Evolutionary conservation across 2,329 filamentous ascomycete species (phyloP).

Genomic region (Tolypocladium pustulatum): DNA sequence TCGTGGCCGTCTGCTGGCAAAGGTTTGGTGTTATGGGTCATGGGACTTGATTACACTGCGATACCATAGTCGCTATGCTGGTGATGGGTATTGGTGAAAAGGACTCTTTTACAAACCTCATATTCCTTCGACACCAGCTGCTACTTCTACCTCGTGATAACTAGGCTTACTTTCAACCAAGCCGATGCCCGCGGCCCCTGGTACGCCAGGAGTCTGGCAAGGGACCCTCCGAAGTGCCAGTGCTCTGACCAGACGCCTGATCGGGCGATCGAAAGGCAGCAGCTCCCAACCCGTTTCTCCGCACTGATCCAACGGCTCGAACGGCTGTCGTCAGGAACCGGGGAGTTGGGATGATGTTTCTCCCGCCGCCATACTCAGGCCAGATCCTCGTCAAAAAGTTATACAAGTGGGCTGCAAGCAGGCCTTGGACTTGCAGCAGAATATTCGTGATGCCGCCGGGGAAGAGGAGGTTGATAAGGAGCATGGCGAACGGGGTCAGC

Average conservation of each 20-base stretch:
- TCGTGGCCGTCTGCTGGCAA: neutral
- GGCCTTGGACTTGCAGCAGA: slow-evolving; percentile 60
- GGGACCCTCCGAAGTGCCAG: slow-evolving; percentile 34
- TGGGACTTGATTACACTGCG: neutral
- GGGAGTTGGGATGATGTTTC: slow-evolving; percentile 67
- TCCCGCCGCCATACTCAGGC: slow-evolving; percentile 78
- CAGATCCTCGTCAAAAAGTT: slow-evolving; percentile 84
- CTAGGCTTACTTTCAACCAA: slow-evolving; percentile 32
- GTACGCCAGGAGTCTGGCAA: slow-evolving; percentile 54
- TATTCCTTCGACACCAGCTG: neutral
- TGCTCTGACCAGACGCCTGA: slow-evolving; percentile 25
- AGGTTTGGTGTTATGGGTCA: neutral
- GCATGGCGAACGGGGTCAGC: slow-evolving; percentile 69
- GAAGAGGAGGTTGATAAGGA: slow-evolving; percentile 63
- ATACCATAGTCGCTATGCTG: neutral
- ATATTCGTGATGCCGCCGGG: slow-evolving; percentile 42
- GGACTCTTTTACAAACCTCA: neutral
- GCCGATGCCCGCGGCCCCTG: slow-evolving; percentile 50
- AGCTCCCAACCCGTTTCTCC: slow-evolving; percentile 41
- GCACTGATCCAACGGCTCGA: slow-evolving; percentile 21
- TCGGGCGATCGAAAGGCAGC: slow-evolving; percentile 25
- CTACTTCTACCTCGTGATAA: neutral
- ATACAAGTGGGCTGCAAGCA: slow-evolving; percentile 79
- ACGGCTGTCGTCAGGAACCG: slow-evolving; percentile 59
- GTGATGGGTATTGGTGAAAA: too few species aligned